These are phyloP conservation scores for Boletus semigastroideus DNA, from an alignment of 1,284 basidiomycete genomes.

Conservation along the genomic window DNA sequence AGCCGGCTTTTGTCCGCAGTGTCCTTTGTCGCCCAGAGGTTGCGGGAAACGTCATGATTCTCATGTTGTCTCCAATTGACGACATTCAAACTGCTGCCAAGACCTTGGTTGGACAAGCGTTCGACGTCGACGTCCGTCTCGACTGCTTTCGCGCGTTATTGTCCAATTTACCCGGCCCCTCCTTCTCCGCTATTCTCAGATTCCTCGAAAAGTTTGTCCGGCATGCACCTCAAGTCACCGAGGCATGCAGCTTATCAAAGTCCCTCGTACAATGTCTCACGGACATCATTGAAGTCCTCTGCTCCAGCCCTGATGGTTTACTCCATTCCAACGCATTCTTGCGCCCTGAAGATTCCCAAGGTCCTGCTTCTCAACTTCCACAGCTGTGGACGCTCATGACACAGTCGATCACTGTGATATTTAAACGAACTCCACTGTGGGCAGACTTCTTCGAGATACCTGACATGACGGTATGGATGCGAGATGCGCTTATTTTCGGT, in stretches of 20 bases:
- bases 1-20: slow-evolving; percentile 47
- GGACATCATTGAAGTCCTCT: slow-evolving; percentile 87
- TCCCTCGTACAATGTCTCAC: slow-evolving; percentile 88
- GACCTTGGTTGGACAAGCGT: slow-evolving; percentile 75
- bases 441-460: slow-evolving; percentile 74
- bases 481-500: slow-evolving; percentile 91
- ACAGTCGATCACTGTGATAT: slow-evolving; percentile 76
- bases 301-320: slow-evolving; percentile 68
- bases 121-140: slow-evolving; percentile 80
- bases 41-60: slow-evolving; percentile 56
- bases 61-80: slow-evolving; percentile 81
- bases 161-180: slow-evolving; percentile 57
- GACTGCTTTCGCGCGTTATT: slow-evolving; percentile 85
- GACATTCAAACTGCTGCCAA: slow-evolving; percentile 73
- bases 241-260: slow-evolving; percentile 84
- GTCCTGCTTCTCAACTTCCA: slow-evolving; percentile 55
- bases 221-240: slow-evolving; percentile 66
- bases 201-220: slow-evolving; percentile 67
- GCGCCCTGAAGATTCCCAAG: slow-evolving; percentile 42
- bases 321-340: slow-evolving; percentile 60
- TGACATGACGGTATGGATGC: slow-evolving; percentile 95
- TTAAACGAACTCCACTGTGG: slow-evolving; percentile 82
- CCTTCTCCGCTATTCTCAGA: slow-evolving; percentile 67
- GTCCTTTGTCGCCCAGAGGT: slow-evolving; percentile 54
- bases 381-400: slow-evolving; percentile 85